A percentile compares a stretch with the other conserved stretches of the same genome.
phyloP scores from a whole-genome alignment of 345 rosid species.

The Salix exigua region DNA sequence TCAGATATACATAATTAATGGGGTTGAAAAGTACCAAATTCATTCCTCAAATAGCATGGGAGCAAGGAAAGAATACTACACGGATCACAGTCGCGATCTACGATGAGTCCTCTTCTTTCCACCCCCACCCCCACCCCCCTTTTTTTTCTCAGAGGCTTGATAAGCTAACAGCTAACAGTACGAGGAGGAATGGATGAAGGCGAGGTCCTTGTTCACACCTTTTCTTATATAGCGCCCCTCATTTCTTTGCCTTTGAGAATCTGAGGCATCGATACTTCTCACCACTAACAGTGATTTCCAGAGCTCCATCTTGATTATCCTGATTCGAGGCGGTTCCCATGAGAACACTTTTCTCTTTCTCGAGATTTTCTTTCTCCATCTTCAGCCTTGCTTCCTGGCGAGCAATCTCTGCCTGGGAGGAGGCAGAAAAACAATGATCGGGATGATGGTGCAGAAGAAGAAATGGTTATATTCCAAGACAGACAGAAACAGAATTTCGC shows the following conservation, averaged over 20 bases:
- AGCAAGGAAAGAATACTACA: neutral
- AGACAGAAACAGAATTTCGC: neutral
- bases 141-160: neutral
- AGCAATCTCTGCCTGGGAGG: constrained; percentile 72
- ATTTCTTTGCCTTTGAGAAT: constrained; percentile 93
- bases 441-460: too few species aligned
- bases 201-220: neutral
- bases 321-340: constrained; percentile 97
- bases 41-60: neutral
- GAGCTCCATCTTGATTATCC: constrained; percentile 95
- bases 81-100: neutral
- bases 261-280: constrained; percentile 88
- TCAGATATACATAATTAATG: constrained; percentile 32
- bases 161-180: neutral
- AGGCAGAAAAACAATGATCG: neutral
- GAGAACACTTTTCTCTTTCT: constrained; percentile 93
- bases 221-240: constrained; percentile 14
- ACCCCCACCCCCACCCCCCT: too few species aligned
- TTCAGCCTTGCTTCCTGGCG: constrained; percentile 92
- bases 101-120: neutral
- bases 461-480: neutral
- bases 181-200: neutral
- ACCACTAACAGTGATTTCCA: constrained; percentile 93
- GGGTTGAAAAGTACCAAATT: neutral
- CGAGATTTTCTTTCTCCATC: constrained; percentile 93